Base-by-base conservation (phyloP, 805 yeast genomes). In the Yarrowia sp. region DNA sequence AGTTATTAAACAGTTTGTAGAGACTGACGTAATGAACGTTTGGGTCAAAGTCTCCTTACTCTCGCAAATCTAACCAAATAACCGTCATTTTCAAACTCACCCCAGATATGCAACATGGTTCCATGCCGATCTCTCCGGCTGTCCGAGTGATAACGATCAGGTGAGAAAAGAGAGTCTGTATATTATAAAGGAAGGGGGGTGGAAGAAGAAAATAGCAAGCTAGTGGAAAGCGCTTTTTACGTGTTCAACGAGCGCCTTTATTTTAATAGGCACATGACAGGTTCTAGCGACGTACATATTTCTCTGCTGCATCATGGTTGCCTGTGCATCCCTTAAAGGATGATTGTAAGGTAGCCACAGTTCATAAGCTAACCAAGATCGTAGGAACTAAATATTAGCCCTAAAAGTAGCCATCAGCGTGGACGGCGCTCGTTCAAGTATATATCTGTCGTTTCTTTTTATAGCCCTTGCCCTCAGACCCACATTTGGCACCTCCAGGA, bases 121-220 rank as follows among this genome's bases (percentile, higher is more conserved):
- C 11, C 3, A 2, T 33, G 53, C 28, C 28, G 39, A 47, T 47
- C 53, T 17, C n/a, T 47, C 53, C 53, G 53, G 53, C 15, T 28
- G 53, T 47, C 53, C 53, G 53, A 47, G 13, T 38, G 39, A 47
- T 47, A 47, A 47, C 28, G 28, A 22, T 32, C 53, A 32, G 51
- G 50, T 31, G 51, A 45, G 28, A 3, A 5, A 22, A 22, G 28
- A 22, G 28, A 22, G 28, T 22, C 28, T 5, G 28, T 22, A 22
- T 22, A 22, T n/a, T 22, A 22, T 22, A 22, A 22, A 22, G 28
- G 28, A 22, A 22, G 13, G 17, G 8, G 15, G 35, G 50, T n/a
- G 35, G 35, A 8, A 44, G 18, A 31, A 31, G 28, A 22, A 22
- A 22, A 22, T 22, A 22, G 28, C 28, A 22, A 22, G 28, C 28